Conservation (phyloP, 306 rosid genomes). For the Fragaria ananassa region DNA sequence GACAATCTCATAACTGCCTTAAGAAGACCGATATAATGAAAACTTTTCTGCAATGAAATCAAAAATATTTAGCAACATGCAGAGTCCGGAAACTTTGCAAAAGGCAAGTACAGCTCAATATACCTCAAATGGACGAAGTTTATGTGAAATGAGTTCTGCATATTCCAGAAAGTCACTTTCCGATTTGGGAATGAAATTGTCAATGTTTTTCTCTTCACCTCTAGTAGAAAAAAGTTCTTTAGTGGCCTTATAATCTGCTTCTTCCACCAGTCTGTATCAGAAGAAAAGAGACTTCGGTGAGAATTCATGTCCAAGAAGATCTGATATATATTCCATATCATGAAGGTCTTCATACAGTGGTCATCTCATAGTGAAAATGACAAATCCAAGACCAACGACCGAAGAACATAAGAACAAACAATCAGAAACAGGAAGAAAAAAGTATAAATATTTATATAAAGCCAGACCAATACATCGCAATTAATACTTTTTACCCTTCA, state of each 20-base stretch:
- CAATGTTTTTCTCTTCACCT: slow-evolving; percentile 69
- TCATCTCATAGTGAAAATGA: neutral
- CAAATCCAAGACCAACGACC: neutral
- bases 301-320: neutral
- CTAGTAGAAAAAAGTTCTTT: slow-evolving; percentile 61
- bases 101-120: slow-evolving; percentile 1
- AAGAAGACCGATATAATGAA: slow-evolving; percentile 65
- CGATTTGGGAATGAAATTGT: slow-evolving; percentile 84
- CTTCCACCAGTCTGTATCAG: slow-evolving; percentile 71
- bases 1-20: slow-evolving; percentile 83
- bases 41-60: slow-evolving; percentile 69
- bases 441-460: neutral
- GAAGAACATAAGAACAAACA: neutral
- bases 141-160: slow-evolving; percentile 78
- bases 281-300: neutral
- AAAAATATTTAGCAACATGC: neutral
- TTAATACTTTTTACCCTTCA: neutral
- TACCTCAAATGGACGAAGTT: slow-evolving; percentile 68
- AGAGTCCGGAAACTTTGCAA: neutral
- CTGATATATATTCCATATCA: neutral
- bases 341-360: neutral
- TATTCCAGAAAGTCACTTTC: slow-evolving; percentile 85
- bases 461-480: neutral
- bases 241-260: slow-evolving; percentile 82
- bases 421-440: neutral